A percentile compares a stretch with the other conserved stretches of the same genome.
Conservation (phyloP, 78 protist species). For the Guillardia theta region DNA sequence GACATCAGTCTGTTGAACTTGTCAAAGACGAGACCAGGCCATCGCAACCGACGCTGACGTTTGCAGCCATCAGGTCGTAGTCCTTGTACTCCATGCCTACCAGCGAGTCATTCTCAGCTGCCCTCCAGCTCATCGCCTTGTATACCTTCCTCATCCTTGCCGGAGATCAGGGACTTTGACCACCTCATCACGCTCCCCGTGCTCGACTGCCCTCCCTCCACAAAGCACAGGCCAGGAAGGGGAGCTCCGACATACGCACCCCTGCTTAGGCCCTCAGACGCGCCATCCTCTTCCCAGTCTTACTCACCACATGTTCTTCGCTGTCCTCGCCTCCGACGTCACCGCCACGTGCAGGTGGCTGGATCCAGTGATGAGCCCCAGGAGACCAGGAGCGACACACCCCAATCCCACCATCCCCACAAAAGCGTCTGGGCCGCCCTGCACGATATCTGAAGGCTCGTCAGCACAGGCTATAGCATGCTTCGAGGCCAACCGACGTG, state of each 20-base stretch:
- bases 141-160: not conserved
- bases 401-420: constrained; percentile 35
- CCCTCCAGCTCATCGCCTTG: not conserved
- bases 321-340: not conserved
- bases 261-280: not conserved
- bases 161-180: not conserved
- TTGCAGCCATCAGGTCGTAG: no score
- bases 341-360: constrained; percentile 21
- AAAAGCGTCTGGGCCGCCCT: constrained; percentile 46
- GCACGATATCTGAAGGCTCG: no score
- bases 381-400: not conserved
- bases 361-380: constrained; percentile 15
- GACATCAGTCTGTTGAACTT: not conserved
- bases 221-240: constrained; percentile 14
- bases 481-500: no score
- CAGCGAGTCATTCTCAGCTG: no score
- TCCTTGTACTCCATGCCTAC: no score
- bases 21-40: no score
- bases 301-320: not conserved
- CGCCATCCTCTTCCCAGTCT: not conserved
- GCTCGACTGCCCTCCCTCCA: constrained; percentile 30
- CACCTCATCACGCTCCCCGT: constrained; percentile 27
- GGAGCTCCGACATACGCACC: constrained; percentile 40
- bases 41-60: no score
- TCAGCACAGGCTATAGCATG: no score